Evolutionary conservation across 371 early-diverging fungal species (phyloP), one percentile per base, ranked within the genome.

Genomic region (Mortierella sp.): DNA sequence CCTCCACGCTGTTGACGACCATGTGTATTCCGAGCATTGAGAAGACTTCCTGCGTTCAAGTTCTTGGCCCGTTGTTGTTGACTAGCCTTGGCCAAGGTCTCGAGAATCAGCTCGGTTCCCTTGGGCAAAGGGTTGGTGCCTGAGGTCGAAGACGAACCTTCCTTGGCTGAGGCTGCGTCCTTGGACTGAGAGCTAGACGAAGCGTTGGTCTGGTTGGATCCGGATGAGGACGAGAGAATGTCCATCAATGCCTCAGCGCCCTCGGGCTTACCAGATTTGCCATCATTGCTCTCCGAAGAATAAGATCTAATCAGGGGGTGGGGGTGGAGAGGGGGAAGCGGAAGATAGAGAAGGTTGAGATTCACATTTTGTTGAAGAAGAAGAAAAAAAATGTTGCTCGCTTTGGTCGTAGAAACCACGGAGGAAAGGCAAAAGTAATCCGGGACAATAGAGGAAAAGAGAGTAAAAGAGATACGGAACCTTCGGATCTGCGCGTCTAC

Each of bases 171-270:
- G 55, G 70, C 51, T 14, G 57, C 44, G 28, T 47, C 12, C 30
- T 46, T 44, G 63, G 64, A 37, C n/a, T 50, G 68, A n/a, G n/a
- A n/a, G 16, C 48, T 23, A n/a, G n/a, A n/a, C 19, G 28, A 47
- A 46, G 60, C 43, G 0, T 44, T 47, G 62, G 59, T 15, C 25
- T 47, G 51, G 11, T 19, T 52, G 23, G 74, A 0, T 43, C 30
- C 29, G 57, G 60, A 52, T 45, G 58, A 23, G 16, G 63, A 62
- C 44, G 68, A 68, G 21, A 75, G 60, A 63, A 70, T 66, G 60
- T 62, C 60, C 62, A 75, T 57, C n/a, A 75, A 64, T 23, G 77
- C 60, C 58, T 67, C 68, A 28, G 68, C n/a, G 26, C 62, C 64
- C 28, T 68, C 74, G 9, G 62, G 15, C 44, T 62, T 62, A 52